Percentiles rank a stretch among this genome's conserved stretches.
These are phyloP conservation scores for Mycena sanguinolenta DNA, from an alignment of 768 basidiomycete species.

Conservation along the genomic window DNA sequence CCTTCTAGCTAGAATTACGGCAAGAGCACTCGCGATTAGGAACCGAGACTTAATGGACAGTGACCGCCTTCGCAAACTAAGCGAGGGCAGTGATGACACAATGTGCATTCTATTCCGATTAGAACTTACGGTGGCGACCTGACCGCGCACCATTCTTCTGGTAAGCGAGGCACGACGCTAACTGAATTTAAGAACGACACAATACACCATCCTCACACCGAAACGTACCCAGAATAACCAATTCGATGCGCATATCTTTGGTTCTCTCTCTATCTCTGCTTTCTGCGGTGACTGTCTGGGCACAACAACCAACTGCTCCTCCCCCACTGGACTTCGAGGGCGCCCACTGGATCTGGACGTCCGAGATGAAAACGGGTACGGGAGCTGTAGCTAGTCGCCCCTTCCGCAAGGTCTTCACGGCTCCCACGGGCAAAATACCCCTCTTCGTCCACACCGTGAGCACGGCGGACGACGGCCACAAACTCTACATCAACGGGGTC, in stretches of 20 bases:
- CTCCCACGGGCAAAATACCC: constrained; percentile 3
- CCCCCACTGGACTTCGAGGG: background rate
- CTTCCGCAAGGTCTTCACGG: constrained; percentile 8
- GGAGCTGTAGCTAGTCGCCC: background rate
- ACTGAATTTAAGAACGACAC: constrained; percentile 1
- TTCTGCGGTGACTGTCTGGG: constrained; percentile 3
- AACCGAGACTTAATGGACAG: background rate
- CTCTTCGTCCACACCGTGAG: background rate
- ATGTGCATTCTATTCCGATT: background rate
- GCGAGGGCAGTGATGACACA: no score
- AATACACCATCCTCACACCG: background rate
- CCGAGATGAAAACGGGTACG: background rate
- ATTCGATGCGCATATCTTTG: background rate
- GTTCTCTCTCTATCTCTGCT: background rate
- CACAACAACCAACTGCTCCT: background rate
- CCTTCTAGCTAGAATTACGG: background rate
- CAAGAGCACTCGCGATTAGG: constrained; percentile 6
- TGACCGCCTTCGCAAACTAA: no score
- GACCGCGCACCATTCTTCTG: background rate
- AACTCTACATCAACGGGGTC: constrained; percentile 2
- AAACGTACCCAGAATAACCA: background rate
- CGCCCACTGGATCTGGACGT: constrained; percentile 13
- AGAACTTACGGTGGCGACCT: background rate
- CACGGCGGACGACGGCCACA: background rate
- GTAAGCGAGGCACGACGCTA: background rate